Conservation (phyloP, 2,329 filamentous ascomycete genomes). For the Blumeria hordei region DNA sequence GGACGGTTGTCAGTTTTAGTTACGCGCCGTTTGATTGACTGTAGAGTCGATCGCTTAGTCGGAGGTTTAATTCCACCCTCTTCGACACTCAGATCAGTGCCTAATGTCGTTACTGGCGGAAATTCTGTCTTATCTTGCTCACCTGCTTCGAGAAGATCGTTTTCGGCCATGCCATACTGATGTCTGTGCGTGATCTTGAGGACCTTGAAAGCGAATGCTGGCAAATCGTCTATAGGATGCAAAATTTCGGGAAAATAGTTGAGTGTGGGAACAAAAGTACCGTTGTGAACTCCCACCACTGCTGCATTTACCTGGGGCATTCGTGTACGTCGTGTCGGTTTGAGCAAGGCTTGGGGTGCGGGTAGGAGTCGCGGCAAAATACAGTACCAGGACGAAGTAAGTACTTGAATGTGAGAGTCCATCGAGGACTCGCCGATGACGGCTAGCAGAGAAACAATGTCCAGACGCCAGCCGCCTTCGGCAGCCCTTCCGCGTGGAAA, state of each 20-base stretch:
- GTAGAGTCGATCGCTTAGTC: slow-evolving; percentile 4
- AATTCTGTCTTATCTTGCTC: neutral
- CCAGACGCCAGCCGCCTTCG: slow-evolving; percentile 26
- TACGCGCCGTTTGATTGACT: slow-evolving; percentile 5
- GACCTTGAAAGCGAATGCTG: slow-evolving; percentile 24
- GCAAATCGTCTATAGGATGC: slow-evolving; percentile 26
- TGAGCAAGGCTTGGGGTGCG: slow-evolving; percentile 36
- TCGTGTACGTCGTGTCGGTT: slow-evolving; percentile 26
- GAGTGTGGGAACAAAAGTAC: slow-evolving; percentile 27
- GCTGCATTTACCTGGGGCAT: slow-evolving; percentile 29
- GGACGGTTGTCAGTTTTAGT: slow-evolving; percentile 16
- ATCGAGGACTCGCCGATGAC: slow-evolving; percentile 37
- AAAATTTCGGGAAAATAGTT: slow-evolving; percentile 39
- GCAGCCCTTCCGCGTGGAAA: slow-evolving; percentile 19
- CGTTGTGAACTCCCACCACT: slow-evolving; percentile 33
- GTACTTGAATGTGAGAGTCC: slow-evolving; percentile 29
- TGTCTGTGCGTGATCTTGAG: slow-evolving; percentile 22
- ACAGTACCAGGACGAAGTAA: slow-evolving; percentile 32
- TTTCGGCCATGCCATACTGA: neutral
- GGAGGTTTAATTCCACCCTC: neutral
- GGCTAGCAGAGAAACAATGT: slow-evolving; percentile 36
- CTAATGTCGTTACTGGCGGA: neutral
- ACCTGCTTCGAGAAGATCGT: neutral
- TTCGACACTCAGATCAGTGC: neutral
- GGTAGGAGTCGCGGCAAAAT: slow-evolving; percentile 35